Evolutionary conservation across 768 basidiomycete species (phyloP), one percentile per base, ranked within the genome.

Genomic region (Hortiboletus campestris): DNA sequence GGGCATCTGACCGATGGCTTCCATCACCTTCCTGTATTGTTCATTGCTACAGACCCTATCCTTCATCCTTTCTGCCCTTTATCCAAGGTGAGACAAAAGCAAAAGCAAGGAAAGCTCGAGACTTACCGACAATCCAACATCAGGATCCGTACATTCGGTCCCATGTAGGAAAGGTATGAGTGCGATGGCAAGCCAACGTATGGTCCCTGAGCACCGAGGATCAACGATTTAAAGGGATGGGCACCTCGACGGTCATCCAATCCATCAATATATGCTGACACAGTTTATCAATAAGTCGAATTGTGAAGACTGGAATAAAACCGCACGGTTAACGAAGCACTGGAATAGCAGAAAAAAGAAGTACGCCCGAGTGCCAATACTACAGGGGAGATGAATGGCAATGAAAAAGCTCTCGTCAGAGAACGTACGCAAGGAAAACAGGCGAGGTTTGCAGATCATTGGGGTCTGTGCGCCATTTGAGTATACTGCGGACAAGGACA

Each of bases 331-430:
- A 63, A 89, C 84, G 70, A 95, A 95, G 62, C 90, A 91, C 63
- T 99, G 96, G 78, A 99, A 98, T 1, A 99, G 78, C 20, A 96
- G 77, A 74, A 86, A 99, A 77, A 86, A 95, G 70, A 95, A 95
- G 73, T 94, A 97, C 20, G 87, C 92, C 60, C 89, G 77, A 1
- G 84, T 72, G 7, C 95, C 96, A 51, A 98, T 89, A 9, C 88
- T 91, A 56, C 43, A 20, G 5, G 31, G 25, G 2, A 34, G n/a
- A 25, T 55, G 0, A 60, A 34, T 51, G 11, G 4, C 6, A 25
- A 29, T 14, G 19, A 11, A 48, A 19, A 40, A 12, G 13, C 5
- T 13, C 40, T 11, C 7, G 5, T 10, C 19, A 49, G n/a, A 50
- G n/a, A 28, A 61, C 70, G 65, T 64, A 91, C 89, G 78, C 74